phyloP scores from a whole-genome alignment of 345 rosid species.

The Gossypium stocksii region DNA sequence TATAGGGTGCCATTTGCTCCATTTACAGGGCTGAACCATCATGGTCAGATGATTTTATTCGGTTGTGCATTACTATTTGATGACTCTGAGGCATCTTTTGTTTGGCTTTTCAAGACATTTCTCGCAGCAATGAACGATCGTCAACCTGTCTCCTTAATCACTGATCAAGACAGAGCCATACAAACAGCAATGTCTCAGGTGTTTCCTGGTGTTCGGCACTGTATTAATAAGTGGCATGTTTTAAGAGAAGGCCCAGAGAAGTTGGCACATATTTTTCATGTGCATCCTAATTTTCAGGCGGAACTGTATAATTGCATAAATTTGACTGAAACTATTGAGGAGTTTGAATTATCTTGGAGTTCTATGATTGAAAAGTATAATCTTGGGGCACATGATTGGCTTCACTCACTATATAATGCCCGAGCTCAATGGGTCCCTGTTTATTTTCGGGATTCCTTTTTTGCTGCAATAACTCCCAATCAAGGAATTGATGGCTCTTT shows the following conservation, averaged over 20 bases:
- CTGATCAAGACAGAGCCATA: constrained; percentile 79
- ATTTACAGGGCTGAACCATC: constrained; percentile 95
- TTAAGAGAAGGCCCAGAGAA: constrained; percentile 89
- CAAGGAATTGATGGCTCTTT: constrained; percentile 73
- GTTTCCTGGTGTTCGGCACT: constrained; percentile 77
- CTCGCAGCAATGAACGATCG: constrained; percentile 82
- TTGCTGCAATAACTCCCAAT: constrained; percentile 61
- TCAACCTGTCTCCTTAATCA: constrained; percentile 66
- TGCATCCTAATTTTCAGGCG: constrained; percentile 70
- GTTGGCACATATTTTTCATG: constrained; percentile 68
- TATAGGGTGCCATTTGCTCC: constrained; percentile 83
- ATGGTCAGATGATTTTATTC: constrained; percentile 78
- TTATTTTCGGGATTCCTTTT: constrained; percentile 81
- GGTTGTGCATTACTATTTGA: constrained; percentile 90
- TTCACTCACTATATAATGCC: constrained; percentile 62
- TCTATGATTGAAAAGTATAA: constrained; percentile 79
- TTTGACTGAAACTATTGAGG: constrained; percentile 86
- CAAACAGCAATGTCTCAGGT: constrained; percentile 73
- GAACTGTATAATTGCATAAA: constrained; percentile 88
- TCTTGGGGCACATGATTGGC: constrained; percentile 81
- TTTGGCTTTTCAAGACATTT: constrained; percentile 88
- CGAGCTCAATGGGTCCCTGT: constrained; percentile 94
- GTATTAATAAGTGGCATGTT: constrained; percentile 88
- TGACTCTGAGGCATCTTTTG: constrained; percentile 80
- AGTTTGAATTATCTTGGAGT: constrained; percentile 86